Evolutionary conservation across 345 rosid genomes (phyloP), one percentile per base, ranked within the genome.

Genomic region (Lepidium didymum): DNA sequence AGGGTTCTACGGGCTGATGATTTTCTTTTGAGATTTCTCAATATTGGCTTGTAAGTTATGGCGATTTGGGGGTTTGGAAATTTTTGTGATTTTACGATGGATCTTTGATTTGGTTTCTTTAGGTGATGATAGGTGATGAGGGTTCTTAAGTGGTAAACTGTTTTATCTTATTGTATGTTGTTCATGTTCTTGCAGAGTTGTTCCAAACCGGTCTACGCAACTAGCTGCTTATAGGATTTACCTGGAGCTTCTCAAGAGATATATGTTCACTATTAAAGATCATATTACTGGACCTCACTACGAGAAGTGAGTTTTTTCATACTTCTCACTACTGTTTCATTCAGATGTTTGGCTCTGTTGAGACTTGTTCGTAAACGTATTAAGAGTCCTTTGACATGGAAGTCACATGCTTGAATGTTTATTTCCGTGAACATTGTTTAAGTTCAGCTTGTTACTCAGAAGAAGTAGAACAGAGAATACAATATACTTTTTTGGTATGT

Each of bases 181-280:
- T 41, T 68, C 27, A 19, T 70, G 36, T 68, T 42, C 29, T 52
- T 56, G 18, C 84, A 94, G 99, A 69, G 87, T 91, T 62, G 74
- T 87, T 64, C 88, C 97, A 10, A 69, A 61, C 27, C 80, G 99
- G 68, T 59, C 43, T 60, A 74, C 76, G 25, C 92, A 82, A 43
- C 83, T 81, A 14, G 86, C 84, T 4, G 95, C 96, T 10, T 94
- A 87, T 65, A 85, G 97, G 68, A 87, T 94, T 34, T 91, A 87
- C 73, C 41, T 89, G 83, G 99, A 94, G 75, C 93, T 94, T 10
- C 80, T 89, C 36, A 87, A 81, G 74, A 82, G 96, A 70, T 77
- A 89, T 45, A 87, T 80, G 34, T 86, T 87, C 75, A 45, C 71
- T 4, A 78, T 85, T 43, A 80, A 81, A 62, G 80, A 79, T 63